Conservation (phyloP, 768 basidiomycete genomes). For the Amanita polypyramis region DNA sequence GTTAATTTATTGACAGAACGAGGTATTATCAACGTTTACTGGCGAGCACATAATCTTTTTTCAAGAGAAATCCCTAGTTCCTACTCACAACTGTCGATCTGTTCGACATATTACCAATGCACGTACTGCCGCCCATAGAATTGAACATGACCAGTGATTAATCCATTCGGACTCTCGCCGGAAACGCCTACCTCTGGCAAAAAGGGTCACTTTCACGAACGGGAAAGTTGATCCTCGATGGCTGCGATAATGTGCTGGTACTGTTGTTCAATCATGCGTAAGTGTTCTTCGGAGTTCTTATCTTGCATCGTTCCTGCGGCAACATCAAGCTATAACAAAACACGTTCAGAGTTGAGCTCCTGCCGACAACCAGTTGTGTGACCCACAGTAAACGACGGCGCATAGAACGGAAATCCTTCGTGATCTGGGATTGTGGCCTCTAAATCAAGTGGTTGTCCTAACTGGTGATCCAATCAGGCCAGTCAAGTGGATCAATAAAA, state of each 20-base stretch:
- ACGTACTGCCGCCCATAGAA: no score
- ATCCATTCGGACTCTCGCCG: no score
- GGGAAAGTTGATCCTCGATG: constrained; percentile 26
- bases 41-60: no score
- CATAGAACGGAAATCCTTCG: constrained; percentile 58
- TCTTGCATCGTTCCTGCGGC: constrained; percentile 65
- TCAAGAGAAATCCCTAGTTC: no score
- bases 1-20: constrained; percentile 28
- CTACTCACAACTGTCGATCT: no score
- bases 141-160: no score
- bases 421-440: constrained; percentile 74
- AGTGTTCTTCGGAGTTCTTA: constrained; percentile 53
- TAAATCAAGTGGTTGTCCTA: constrained; percentile 39
- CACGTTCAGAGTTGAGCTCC: neutral
- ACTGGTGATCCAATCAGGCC: constrained; percentile 23
- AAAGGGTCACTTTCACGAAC: constrained; percentile 28
- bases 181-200: no score
- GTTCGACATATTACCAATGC: no score
- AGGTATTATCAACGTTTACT: constrained; percentile 53
- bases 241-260: constrained; percentile 25
- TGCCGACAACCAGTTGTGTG: neutral
- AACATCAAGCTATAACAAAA: constrained; percentile 44
- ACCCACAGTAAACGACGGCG: constrained; percentile 60
- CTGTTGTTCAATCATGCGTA: constrained; percentile 30
- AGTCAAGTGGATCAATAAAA: neutral